phyloP scores from a whole-genome alignment of 2,329 filamentous ascomycete species.

The Claviceps citrina region DNA sequence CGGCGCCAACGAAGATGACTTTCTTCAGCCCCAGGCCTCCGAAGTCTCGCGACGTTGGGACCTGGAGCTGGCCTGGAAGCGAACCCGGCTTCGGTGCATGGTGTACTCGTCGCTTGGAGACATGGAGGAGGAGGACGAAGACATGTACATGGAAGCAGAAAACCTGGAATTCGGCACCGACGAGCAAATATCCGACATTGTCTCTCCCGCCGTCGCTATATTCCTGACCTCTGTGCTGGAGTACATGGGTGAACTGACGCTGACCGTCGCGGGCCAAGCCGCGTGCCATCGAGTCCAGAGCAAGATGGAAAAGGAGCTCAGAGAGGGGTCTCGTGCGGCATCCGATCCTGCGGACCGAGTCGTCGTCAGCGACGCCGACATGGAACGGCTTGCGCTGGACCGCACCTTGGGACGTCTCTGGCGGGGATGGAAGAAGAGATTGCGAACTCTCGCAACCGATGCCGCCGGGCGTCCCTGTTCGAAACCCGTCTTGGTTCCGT shows the following conservation, averaged over 20 bases:
- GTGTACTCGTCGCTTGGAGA: constrained; percentile 94
- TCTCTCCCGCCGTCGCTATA: constrained; percentile 85
- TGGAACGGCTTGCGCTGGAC: constrained; percentile 85
- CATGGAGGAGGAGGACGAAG: constrained; percentile 95
- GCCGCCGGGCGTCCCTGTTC: constrained; percentile 34
- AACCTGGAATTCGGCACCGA: constrained; percentile 45
- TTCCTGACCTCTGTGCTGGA: constrained; percentile 92
- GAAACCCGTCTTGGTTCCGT: constrained; percentile 24
- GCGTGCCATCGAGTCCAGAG: constrained; percentile 53
- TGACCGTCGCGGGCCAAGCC: constrained; percentile 76
- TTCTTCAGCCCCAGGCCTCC: constrained; percentile 37
- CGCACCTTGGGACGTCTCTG: constrained; percentile 77
- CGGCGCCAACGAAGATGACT: constrained; percentile 59
- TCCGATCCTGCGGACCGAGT: constrained; percentile 46
- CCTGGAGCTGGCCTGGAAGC: constrained; percentile 85
- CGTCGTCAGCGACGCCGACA: constrained; percentile 77
- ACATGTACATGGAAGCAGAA: constrained; percentile 70
- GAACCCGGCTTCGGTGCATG: constrained; percentile 87
- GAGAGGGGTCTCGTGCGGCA: constrained; percentile 30
- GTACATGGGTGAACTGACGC: constrained; percentile 78
- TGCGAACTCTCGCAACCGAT: constrained; percentile 41
- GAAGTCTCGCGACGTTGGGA: constrained; percentile 54
- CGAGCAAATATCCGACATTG: constrained; percentile 47
- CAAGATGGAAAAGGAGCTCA: constrained; percentile 44
- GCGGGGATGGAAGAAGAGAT: constrained; percentile 87